Base-by-base conservation (phyloP, 2,329 filamentous ascomycete species). In the Dothideomycetes sp. region DNA sequence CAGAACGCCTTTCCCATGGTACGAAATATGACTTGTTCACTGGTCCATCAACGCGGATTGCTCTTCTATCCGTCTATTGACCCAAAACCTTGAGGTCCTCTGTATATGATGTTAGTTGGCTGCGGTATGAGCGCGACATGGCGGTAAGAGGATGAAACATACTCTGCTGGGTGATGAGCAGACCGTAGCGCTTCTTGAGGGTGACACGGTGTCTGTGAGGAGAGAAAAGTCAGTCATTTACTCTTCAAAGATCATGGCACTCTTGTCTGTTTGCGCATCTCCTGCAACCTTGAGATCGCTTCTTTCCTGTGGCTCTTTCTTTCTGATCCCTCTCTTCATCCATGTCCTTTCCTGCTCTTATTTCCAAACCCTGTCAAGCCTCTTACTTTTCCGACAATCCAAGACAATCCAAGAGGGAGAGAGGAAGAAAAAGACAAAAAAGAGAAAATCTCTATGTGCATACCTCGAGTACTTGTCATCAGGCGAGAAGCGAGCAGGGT, bases 401-500 rank as follows among this genome's bases (percentile, higher is more conserved):
- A n/a, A n/a, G n/a, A n/a, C n/a, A n/a, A n/a, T n/a, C n/a, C n/a
- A n/a, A n/a, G n/a, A n/a, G n/a, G n/a, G n/a, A n/a, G n/a, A n/a
- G n/a, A n/a, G n/a, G n/a, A n/a, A n/a, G n/a, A n/a, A n/a, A n/a
- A n/a, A n/a, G n/a, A n/a, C n/a, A n/a, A n/a, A n/a, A n/a, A n/a
- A n/a, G 11, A 23, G 9, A 3, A 16, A 4, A 3, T 9, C 29
- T 5, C 4, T 3, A 7, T 22, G 9, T 6, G 7, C 64, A 37
- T 60, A 78, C 74, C 76, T 71, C 58, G 87, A 94, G 76, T 93
- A 96, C 74, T 95, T 94, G 74, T 98, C 91, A 68, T 98, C 91
- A 49, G 91, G 91, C 33, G 86, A 94, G 73, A 96, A 98, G 53
- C 91, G 77, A 30, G 91, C 91, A 33, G 91, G 89, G 69, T 96